Percentiles rank a stretch among this genome's conserved stretches.
Evolutionary conservation across 1,284 basidiomycete genomes (phyloP).

Genomic region (Grifola frondosa): DNA sequence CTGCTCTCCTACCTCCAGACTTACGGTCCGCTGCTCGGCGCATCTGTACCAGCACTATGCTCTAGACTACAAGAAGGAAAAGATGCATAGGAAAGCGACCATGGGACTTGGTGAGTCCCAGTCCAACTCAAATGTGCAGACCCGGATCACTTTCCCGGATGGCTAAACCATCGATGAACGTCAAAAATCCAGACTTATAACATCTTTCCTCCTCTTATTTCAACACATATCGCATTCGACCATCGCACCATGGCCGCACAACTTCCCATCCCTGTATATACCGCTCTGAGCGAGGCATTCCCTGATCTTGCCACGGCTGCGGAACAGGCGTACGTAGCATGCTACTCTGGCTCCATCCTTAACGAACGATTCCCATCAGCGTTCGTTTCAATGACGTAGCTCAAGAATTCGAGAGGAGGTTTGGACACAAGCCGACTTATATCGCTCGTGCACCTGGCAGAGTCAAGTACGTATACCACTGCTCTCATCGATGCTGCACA

Average conservation of each 20-base stretch:
- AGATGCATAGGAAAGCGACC: no score
- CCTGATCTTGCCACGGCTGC: constrained; percentile 53
- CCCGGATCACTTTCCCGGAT: no score
- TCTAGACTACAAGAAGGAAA: no score
- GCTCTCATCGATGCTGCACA: not conserved
- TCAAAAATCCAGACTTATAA: not conserved
- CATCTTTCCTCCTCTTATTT: not conserved
- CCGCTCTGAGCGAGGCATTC: constrained; percentile 60
- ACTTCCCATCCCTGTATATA: constrained; percentile 64
- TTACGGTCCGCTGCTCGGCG: no score
- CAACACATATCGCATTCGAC: constrained; percentile 1
- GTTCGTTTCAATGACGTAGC: constrained; percentile 66
- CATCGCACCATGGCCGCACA: constrained; percentile 61
- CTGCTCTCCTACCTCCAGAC: no score
- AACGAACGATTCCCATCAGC: constrained; percentile 26
- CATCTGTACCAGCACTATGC: no score
- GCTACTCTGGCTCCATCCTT: not conserved
- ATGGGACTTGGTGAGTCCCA: no score
- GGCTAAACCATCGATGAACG: constrained; percentile 10
- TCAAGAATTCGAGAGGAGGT: constrained; percentile 61
- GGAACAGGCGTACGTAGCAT: constrained; percentile 50
- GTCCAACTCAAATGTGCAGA: no score
- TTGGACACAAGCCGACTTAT: constrained; percentile 65
- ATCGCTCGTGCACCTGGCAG: constrained; percentile 83
- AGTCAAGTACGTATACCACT: constrained; percentile 61